Percentiles rank a stretch among this genome's conserved stretches.
phyloP scores from a whole-genome alignment of 352 stramenopile genomes.

The Pythium rhizo-oryzae region DNA sequence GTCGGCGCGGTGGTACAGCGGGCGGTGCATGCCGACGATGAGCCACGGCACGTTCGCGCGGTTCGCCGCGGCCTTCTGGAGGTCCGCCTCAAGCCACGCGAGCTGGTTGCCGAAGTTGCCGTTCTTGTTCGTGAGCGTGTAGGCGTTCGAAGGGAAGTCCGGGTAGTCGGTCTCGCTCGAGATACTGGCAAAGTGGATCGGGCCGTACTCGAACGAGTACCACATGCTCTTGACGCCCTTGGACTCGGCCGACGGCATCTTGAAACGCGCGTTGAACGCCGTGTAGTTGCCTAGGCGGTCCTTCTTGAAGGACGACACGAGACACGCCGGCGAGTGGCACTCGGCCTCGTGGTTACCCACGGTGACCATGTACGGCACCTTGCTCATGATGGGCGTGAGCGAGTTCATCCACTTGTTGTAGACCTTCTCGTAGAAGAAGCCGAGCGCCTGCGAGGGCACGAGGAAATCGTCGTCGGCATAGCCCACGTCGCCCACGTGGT shows the following conservation, averaged over 20 bases:
- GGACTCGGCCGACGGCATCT: conserved; percentile 80
- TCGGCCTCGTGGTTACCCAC: conserved; percentile 90
- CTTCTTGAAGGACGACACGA: conserved; percentile 50
- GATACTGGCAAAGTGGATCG: conserved; percentile 83
- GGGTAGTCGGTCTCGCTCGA: conserved; percentile 77
- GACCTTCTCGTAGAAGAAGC: conserved; percentile 87
- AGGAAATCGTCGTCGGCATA: conserved; percentile 42
- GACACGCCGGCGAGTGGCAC: conserved; percentile 73
- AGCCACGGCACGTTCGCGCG: conserved; percentile 51
- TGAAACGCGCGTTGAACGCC: conserved; percentile 85
- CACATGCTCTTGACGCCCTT: conserved; percentile 77
- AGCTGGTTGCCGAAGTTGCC: conserved; percentile 57
- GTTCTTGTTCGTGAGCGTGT: conserved; percentile 36
- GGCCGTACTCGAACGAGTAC: conserved; percentile 88
- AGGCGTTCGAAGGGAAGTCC: conserved; percentile 28
- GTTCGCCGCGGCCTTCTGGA: conserved; percentile 49
- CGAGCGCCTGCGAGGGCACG: conserved; percentile 26
- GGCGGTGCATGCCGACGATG: conserved; percentile 54
- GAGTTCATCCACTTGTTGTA: conserved; percentile 88
- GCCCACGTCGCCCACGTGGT: conserved; percentile 76
- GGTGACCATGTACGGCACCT: conserved; percentile 82
- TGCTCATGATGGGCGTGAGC: conserved; percentile 49
- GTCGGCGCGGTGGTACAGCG: conserved; percentile 46
- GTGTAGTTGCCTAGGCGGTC: conserved; percentile 76
- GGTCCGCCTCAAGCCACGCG: conserved; percentile 49